Conservation (phyloP, 371 early-diverging fungal genomes). For the Haplosporangium sp. region DNA sequence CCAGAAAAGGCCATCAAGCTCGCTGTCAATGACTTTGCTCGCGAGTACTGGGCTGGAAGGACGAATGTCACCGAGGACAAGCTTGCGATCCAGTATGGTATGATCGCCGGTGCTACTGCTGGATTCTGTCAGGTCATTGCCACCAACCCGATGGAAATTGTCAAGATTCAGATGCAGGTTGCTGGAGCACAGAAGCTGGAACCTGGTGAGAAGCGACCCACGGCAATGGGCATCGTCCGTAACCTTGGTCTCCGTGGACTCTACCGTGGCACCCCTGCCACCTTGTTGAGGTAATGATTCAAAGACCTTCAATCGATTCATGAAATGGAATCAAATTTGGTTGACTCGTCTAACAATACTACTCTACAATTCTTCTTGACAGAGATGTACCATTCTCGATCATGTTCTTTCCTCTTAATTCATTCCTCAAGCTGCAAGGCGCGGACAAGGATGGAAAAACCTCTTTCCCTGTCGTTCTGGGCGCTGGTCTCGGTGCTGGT, state of each 20-base stretch:
- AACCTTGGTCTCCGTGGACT: constrained; percentile 93
- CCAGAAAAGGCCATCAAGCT: constrained; percentile 99
- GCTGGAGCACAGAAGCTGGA: constrained; percentile 81
- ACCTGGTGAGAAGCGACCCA: constrained; percentile 70
- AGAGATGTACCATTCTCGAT: constrained; percentile 97
- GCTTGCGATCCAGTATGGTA: constrained; percentile 86
- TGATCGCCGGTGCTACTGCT: constrained; percentile 89
- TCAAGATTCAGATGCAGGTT: constrained; percentile 96
- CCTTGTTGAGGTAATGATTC: constrained; percentile 71
- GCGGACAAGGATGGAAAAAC: constrained; percentile 79
- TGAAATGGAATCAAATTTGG: no score
- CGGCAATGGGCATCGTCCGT: constrained; percentile 92
- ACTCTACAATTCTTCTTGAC: background rate
- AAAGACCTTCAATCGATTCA: no score
- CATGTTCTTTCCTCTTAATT: constrained; percentile 96
- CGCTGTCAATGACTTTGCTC: constrained; percentile 94
- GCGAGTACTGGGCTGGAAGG: constrained; percentile 74
- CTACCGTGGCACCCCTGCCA: constrained; percentile 95
- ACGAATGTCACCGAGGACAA: constrained; percentile 53
- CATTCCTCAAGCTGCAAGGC: constrained; percentile 93
- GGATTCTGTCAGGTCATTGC: constrained; percentile 96
- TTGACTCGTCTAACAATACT: background rate
- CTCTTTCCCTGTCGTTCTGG: constrained; percentile 79
- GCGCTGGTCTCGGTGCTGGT: constrained; percentile 95
- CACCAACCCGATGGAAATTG: constrained; percentile 96